Evolutionary conservation across 106 monocot genomes (phyloP).

Genomic region (Dioscorea zingiberensis): DNA sequence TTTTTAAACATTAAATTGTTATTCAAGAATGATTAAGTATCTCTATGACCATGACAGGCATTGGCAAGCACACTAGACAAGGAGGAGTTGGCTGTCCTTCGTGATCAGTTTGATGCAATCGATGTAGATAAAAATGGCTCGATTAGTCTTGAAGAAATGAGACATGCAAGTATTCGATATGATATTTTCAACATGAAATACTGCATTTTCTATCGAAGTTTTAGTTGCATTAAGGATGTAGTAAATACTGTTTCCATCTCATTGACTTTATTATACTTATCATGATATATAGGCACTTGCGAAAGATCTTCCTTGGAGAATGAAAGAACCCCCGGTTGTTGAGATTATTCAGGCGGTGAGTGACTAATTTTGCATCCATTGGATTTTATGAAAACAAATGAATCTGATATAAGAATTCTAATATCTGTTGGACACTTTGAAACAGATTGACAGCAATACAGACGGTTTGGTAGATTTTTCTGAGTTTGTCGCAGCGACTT

Average conservation of each 20-base stretch:
- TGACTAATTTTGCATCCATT: background rate
- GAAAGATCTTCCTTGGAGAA: conserved; percentile 88
- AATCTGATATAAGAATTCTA: too few relatives aligned
- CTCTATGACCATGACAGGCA: conserved; percentile 39
- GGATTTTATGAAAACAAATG: too few relatives aligned
- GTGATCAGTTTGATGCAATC: conserved; percentile 91
- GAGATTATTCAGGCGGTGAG: conserved; percentile 86
- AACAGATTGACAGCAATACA: conserved; percentile 89
- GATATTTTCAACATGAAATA: too few relatives aligned
- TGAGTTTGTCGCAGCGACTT: conserved; percentile 87
- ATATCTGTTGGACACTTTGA: background rate
- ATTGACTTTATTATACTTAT: background rate
- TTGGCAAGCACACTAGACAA: conserved; percentile 86
- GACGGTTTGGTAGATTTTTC: conserved; percentile 91
- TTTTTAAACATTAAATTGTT: too few relatives aligned
- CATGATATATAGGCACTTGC: conserved; percentile 59
- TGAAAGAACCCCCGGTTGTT: conserved; percentile 58
- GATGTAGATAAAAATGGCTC: conserved; percentile 90
- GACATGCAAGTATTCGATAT: conserved; percentile 46
- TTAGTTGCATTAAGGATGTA: too few relatives aligned
- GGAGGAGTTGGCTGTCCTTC: conserved; percentile 73
- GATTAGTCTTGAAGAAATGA: conserved; percentile 97
- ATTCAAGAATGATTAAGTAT: background rate
- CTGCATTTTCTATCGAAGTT: too few relatives aligned
- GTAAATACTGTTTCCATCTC: background rate